Percentiles rank a stretch among this genome's conserved stretches.
Evolutionary conservation across 164 flowering plant species (phyloP).

Genomic region (Sextonia rubra): DNA sequence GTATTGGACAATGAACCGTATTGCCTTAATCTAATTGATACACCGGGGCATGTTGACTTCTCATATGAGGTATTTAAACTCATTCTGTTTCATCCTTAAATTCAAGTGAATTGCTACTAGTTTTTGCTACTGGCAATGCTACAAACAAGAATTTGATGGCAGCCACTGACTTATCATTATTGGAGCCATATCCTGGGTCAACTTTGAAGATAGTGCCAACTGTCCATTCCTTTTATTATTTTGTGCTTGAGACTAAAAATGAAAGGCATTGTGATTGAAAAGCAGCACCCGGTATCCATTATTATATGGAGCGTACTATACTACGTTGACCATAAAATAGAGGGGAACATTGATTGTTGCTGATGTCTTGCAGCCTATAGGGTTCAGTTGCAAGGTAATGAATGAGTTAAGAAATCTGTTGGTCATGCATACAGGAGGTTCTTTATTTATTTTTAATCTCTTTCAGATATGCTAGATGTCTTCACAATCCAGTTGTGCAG

Average conservation of each 20-base stretch:
- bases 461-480: not conserved
- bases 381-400: too few relatives aligned
- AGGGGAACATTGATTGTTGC: not conserved
- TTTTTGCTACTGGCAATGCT: not conserved
- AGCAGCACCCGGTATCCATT: not conserved
- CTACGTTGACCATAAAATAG: not conserved
- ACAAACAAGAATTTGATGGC: not conserved
- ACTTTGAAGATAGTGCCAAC: not conserved
- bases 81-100: not conserved
- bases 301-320: not conserved
- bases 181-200: too few relatives aligned
- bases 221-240: not conserved
- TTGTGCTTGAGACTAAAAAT: not conserved
- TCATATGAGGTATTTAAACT: slow-evolving; percentile 75
- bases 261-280: not conserved
- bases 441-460: too few relatives aligned
- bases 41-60: slow-evolving; percentile 99
- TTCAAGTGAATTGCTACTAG: not conserved
- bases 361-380: too few relatives aligned
- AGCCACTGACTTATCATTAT: not conserved
- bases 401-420: too few relatives aligned
- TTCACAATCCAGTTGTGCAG: not conserved
- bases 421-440: too few relatives aligned
- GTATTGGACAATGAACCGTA: slow-evolving; percentile 50
- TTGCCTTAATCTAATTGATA: slow-evolving; percentile 89